These are phyloP conservation scores for Pyrus communis DNA, from an alignment of 306 rosid species.

Conservation along the genomic window DNA sequence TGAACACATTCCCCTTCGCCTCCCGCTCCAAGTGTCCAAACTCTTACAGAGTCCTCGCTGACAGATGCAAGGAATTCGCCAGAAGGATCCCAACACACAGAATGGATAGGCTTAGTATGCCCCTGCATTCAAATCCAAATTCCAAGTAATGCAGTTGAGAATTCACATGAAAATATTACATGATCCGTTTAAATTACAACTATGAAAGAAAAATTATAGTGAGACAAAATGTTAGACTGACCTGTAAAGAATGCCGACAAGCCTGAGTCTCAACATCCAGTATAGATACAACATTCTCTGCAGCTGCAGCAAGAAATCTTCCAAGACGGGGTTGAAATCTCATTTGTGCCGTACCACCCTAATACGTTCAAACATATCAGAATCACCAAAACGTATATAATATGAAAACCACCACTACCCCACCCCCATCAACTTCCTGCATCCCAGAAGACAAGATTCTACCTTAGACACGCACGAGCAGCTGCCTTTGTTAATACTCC, in stretches of 20 bases:
- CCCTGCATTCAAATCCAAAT: slow-evolving; percentile 49
- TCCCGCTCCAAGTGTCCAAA: slow-evolving; percentile 81
- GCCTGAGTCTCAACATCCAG: slow-evolving; percentile 78
- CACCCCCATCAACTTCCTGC: background rate
- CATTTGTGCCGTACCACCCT: slow-evolving; percentile 85
- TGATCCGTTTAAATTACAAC: background rate
- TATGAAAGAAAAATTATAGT: background rate
- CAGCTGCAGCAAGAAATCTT: slow-evolving; percentile 80
- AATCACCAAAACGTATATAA: background rate
- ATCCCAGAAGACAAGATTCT: slow-evolving; percentile 2
- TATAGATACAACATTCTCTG: slow-evolving; percentile 83
- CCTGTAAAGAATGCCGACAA: slow-evolving; percentile 76
- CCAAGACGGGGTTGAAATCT: slow-evolving; percentile 95
- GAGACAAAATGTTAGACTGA: slow-evolving; percentile 12
- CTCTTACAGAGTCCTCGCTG: slow-evolving; percentile 92
- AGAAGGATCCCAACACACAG: slow-evolving; percentile 91
- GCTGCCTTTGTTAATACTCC: slow-evolving; percentile 90
- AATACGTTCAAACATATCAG: slow-evolving; percentile 12
- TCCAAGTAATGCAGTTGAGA: background rate
- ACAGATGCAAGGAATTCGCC: slow-evolving; percentile 91
- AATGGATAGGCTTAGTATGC: slow-evolving; percentile 58
- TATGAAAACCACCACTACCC: background rate
- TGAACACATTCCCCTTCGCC: slow-evolving; percentile 79
- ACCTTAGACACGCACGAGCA: slow-evolving; percentile 74
- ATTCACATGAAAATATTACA: background rate